A percentile compares a stretch with the other conserved stretches of the same genome.
Conservation (phyloP, 495 filamentous ascomycete genomes). For the Xylaria grammica region DNA sequence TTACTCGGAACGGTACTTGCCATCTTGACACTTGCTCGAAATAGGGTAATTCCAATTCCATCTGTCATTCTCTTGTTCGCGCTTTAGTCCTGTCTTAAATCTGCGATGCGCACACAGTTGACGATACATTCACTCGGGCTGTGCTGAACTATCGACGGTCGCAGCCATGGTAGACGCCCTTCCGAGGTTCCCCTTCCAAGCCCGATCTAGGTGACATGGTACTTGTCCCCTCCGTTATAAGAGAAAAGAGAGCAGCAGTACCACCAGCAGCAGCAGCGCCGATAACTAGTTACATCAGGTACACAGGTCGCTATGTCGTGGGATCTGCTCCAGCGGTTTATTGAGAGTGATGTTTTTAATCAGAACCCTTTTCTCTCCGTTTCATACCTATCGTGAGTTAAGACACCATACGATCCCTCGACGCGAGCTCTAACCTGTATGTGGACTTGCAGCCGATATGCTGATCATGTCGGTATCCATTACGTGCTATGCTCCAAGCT, state of each 20-base stretch:
- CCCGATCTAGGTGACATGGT: slow-evolving; percentile 27
- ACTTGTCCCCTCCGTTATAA: slow-evolving; percentile 11
- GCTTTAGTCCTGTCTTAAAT: slow-evolving; percentile 8
- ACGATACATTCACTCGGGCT: slow-evolving; percentile 14
- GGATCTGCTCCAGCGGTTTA: slow-evolving; percentile 75
- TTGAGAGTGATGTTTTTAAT: slow-evolving; percentile 84
- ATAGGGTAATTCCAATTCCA: slow-evolving; percentile 19
- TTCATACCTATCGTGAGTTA: slow-evolving; percentile 74
- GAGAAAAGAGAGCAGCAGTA: slow-evolving; percentile 17
- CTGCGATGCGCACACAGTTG: slow-evolving; percentile 22
- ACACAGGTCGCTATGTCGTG: slow-evolving; percentile 50
- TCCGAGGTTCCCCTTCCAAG: slow-evolving; percentile 18
- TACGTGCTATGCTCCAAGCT: slow-evolving; percentile 81
- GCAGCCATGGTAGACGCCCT: slow-evolving; percentile 30
- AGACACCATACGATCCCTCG: slow-evolving; percentile 17
- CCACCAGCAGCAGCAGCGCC: slow-evolving; percentile 4
- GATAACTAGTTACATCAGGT: neutral
- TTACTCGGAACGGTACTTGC: slow-evolving; percentile 13
- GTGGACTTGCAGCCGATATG: slow-evolving; percentile 66
- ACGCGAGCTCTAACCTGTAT: slow-evolving; percentile 24
- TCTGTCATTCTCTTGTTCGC: slow-evolving; percentile 11
- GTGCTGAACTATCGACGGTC: slow-evolving; percentile 22
- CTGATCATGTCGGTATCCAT: slow-evolving; percentile 80
- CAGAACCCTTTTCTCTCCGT: slow-evolving; percentile 79
- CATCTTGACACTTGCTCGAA: slow-evolving; percentile 26